Evolutionary conservation across 768 basidiomycete species (phyloP), one percentile per base, ranked within the genome.

Genomic region (Hydnomerulius pinastri): DNA sequence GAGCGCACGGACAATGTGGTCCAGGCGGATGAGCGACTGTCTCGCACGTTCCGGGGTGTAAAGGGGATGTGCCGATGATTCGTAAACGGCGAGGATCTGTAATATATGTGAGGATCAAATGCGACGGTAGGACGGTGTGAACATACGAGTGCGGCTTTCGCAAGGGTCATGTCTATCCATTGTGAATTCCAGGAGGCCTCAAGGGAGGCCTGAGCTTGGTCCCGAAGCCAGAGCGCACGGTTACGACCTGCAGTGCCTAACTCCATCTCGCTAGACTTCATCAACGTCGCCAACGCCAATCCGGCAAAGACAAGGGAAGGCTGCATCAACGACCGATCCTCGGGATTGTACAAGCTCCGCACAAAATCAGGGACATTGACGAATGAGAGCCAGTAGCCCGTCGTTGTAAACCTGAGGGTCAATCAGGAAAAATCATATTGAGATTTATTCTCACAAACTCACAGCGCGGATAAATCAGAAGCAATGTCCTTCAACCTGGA

Each of bases 51-150:
- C 76, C 4, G 78, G 72, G 18, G 76, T 77, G 61, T 89, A 78
- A 36, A 78, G 71, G 6, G 87, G 87, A 52, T 91, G 86, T 4
- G 85, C 78, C 1, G 86, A 90, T 0, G 81, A 78, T 64, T 92
- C 90, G 58, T 88, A 92, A 3, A 92, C 71, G 5, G 89, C 85
- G 8, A 91, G 75, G 42, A 92, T 81, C 88, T 88, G 53, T 28
- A 4, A n/a, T 13, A 12, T 11, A 30, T 39, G 33, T 70, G 35
- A 65, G 58, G 51, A 53, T 28, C 9, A 38, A 24, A 17, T 27
- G 20, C 6, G 25, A 17, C 11, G 11, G 7, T 29, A 6, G 20
- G 27, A 46, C 36, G 45, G 42, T 6, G 33, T 18, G 36, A 5
- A 68, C 78, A 54, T 43, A 87, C 87, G 54, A 86, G 68, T 6